Evolutionary conservation across 306 rosid genomes (phyloP), one percentile per base, ranked within the genome.

Genomic region (Coriaria nepalensis): DNA sequence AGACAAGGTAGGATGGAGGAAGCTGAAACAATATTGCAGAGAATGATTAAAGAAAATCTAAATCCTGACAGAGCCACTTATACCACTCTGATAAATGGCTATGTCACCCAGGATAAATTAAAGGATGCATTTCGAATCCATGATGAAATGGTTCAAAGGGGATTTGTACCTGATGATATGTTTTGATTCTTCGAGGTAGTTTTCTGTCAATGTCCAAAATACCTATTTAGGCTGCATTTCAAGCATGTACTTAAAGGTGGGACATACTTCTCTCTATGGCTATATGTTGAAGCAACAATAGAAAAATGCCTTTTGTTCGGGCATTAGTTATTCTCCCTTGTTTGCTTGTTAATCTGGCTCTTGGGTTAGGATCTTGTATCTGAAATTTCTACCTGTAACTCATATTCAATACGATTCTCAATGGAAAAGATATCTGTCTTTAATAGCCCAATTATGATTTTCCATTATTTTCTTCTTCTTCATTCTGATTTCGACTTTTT

Each of bases 121-220:
- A 79, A 70, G 60, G 94, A 73, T 65, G 97, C 94, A 50, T 90
- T 90, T 65, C 76, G 74, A 35, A 67, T 77, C 70, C 95, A 90
- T 20, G 97, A 90, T 62, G 94, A 81, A 65, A 84, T 90, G 95
- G 72, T 90, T 47, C 94, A 75, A 64, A 73, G 73, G 72, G 95
- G 97, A 45, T 85, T 81, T 59, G 77, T 75, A 56, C 97, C 95
- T 9, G 97, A 90, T 63, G 97, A 84, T 64, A 82, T 61, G 46
- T 84, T 79, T 70, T 90, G 64, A 68, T 50, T 32, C 41, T 42
- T 52, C n/a, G n/a, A n/a, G n/a, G n/a, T n/a, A n/a, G n/a, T 42
- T 10, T 43, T 13, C 47, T 62, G 45, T 53, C 35, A 40, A 50
- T 56, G 45, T 46, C 13, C 32, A n/a, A n/a, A n/a, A n/a, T n/a